Conservation (phyloP, 495 filamentous ascomycete species). For the Podospora sp. region DNA sequence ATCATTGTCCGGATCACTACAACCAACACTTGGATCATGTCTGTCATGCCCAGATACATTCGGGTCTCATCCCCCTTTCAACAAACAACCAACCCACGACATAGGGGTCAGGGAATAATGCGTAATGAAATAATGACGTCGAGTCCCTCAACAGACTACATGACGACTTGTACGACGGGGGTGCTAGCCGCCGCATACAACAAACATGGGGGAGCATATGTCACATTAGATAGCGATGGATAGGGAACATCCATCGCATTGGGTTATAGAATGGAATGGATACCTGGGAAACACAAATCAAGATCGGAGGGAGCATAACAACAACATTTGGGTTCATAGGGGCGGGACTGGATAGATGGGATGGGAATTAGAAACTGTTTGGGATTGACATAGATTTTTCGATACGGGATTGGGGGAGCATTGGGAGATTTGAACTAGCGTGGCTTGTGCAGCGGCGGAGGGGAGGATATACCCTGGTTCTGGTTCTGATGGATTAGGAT, state of each 20-base stretch:
- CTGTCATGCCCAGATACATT: too few relatives aligned
- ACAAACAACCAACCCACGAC: not conserved
- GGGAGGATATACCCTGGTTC: not conserved
- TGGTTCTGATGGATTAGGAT: not conserved
- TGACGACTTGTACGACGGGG: not conserved
- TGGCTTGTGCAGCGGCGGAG: too few relatives aligned
- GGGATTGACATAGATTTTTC: not conserved
- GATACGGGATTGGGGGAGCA: not conserved
- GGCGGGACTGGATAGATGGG: not conserved
- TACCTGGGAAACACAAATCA: not conserved
- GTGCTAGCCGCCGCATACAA: not conserved
- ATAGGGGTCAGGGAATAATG: not conserved
- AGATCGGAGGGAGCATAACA: not conserved
- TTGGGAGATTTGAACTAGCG: not conserved
- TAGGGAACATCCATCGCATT: not conserved
- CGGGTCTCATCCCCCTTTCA: too few relatives aligned
- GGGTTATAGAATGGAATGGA: not conserved
- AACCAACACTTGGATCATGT: not conserved
- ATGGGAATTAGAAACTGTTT: not conserved
- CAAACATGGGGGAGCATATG: not conserved
- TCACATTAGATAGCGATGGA: not conserved
- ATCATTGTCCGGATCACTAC: not conserved
- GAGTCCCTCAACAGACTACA: not conserved
- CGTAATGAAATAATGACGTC: conserved; percentile 5
- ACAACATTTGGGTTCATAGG: not conserved